Percentiles rank a stretch among this genome's conserved stretches.
Conservation (phyloP, 2,329 filamentous ascomycete genomes). For the Leptoxyphium fumago region DNA sequence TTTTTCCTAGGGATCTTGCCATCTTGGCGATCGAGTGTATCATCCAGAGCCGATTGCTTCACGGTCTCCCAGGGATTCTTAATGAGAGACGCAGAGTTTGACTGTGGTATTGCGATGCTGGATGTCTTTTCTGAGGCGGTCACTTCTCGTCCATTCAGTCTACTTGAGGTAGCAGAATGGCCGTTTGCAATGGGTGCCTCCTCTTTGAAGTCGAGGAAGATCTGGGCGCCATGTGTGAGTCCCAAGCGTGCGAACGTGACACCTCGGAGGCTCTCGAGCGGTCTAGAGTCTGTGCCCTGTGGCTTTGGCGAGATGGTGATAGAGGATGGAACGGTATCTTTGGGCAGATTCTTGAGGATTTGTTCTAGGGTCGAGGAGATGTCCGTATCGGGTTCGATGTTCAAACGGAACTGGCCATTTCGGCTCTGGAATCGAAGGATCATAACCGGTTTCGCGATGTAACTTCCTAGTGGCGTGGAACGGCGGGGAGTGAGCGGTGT, state of each 20-base stretch:
- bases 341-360: conserved; percentile 46
- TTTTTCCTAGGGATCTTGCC: conserved; percentile 71
- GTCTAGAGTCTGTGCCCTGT: conserved; percentile 42
- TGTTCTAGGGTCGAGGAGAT: conserved; percentile 46
- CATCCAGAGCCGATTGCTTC: conserved; percentile 73
- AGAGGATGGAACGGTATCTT: conserved; percentile 38
- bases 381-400: conserved; percentile 55
- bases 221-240: conserved; percentile 66
- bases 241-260: conserved; percentile 43
- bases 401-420: conserved; percentile 83
- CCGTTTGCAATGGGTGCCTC: conserved; percentile 37
- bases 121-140: conserved; percentile 52
- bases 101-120: conserved; percentile 36
- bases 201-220: conserved; percentile 71
- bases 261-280: conserved; percentile 36
- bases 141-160: conserved; percentile 66
- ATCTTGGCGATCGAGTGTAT: conserved; percentile 70
- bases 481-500: conserved; percentile 1
- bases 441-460: conserved; percentile 37
- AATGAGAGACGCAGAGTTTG: conserved; percentile 43
- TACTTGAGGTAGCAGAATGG: conserved; percentile 32
- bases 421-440: conserved; percentile 77
- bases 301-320: conserved; percentile 46
- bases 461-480: background rate
- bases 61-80: conserved; percentile 91